Evolutionary conservation across 768 basidiomycete species (phyloP).

Genomic region (Hygrophorus russula): DNA sequence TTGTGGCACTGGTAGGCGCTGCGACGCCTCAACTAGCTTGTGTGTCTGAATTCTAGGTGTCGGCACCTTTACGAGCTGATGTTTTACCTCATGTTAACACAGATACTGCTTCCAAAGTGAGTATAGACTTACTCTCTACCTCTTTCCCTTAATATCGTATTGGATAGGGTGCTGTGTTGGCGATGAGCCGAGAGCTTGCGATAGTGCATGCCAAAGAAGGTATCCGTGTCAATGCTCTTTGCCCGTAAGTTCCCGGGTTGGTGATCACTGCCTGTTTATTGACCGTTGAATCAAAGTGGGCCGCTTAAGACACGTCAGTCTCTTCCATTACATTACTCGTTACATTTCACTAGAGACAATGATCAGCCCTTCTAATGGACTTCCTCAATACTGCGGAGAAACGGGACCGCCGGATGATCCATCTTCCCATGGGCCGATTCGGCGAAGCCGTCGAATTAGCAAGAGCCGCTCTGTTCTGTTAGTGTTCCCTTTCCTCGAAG

Average conservation of each 20-base stretch:
- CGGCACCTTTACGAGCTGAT: too few species aligned
- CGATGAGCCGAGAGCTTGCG: slow-evolving; percentile 95
- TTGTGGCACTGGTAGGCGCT: slow-evolving; percentile 91
- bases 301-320: slow-evolving; percentile 81
- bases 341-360: slow-evolving; percentile 8
- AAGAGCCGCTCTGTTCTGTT: slow-evolving; percentile 85
- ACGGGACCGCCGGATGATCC: slow-evolving; percentile 78
- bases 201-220: slow-evolving; percentile 98
- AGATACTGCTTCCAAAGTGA: slow-evolving; percentile 93
- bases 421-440: slow-evolving; percentile 94
- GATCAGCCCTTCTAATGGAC: slow-evolving; percentile 88
- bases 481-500: slow-evolving; percentile 21
- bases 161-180: slow-evolving; percentile 82
- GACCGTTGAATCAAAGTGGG: slow-evolving; percentile 39
- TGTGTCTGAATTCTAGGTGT: slow-evolving; percentile 17
- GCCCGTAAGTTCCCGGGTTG: slow-evolving; percentile 56
- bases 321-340: slow-evolving; percentile 1
- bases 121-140: slow-evolving; percentile 5
- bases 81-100: background rate
- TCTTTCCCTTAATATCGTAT: slow-evolving; percentile 3
- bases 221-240: slow-evolving; percentile 90
- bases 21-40: slow-evolving; percentile 98
- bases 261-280: background rate
- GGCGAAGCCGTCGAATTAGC: slow-evolving; percentile 96
- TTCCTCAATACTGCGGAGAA: slow-evolving; percentile 97